Conservation (phyloP, 129 eudicot species). For the Pittosporum tobira region DNA sequence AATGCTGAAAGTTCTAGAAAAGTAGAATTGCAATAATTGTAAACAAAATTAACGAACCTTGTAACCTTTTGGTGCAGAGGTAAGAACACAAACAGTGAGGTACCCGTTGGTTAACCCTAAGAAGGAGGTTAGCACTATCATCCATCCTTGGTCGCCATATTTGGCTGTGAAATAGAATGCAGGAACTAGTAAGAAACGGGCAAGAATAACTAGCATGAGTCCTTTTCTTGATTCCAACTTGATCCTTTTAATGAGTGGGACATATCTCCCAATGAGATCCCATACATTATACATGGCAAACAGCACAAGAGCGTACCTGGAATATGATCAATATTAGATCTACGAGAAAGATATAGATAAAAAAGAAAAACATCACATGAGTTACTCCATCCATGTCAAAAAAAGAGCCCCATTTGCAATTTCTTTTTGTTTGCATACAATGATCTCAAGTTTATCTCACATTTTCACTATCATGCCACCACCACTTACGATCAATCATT, state of each 20-base stretch:
- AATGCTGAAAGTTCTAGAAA: no score
- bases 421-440: no score
- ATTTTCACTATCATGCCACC: no score
- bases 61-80: slow-evolving; percentile 40
- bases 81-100: slow-evolving; percentile 38
- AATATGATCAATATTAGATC: neutral
- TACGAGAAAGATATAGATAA: neutral
- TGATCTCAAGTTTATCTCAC: no score
- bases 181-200: slow-evolving; percentile 33
- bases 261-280: slow-evolving; percentile 36
- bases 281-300: slow-evolving; percentile 33
- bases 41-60: slow-evolving; percentile 22
- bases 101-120: slow-evolving; percentile 40
- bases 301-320: slow-evolving; percentile 32
- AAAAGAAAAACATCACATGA: no score
- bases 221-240: slow-evolving; percentile 35
- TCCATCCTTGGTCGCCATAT: slow-evolving; percentile 39
- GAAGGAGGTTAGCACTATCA: slow-evolving; percentile 38
- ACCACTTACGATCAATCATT: no score
- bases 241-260: slow-evolving; percentile 19
- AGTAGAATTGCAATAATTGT: neutral
- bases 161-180: slow-evolving; percentile 43
- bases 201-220: slow-evolving; percentile 17
- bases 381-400: no score
- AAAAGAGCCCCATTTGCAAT: no score